These are phyloP conservation scores for Bertia moriformis DNA, from an alignment of 2,329 filamentous ascomycete genomes.

Conservation along the genomic window DNA sequence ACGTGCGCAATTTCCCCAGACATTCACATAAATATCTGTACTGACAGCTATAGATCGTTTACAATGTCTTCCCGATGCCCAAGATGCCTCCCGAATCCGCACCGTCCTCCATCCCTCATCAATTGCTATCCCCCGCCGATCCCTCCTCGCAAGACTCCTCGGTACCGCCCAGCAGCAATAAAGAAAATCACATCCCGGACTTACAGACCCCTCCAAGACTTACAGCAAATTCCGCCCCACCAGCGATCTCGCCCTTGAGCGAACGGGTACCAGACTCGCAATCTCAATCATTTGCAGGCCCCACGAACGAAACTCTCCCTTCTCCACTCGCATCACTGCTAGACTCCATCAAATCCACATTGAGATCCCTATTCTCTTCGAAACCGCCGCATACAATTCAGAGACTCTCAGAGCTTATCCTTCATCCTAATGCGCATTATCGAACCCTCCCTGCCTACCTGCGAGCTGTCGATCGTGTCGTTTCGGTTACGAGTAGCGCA, in stretches of 20 bases:
- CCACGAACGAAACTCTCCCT: not conserved
- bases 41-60: not conserved
- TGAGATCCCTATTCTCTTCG: not conserved
- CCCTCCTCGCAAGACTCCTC: not conserved
- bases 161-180: not conserved
- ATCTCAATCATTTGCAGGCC: not conserved
- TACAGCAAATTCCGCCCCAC: not conserved
- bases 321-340: not conserved
- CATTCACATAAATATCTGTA: not conserved
- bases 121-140: not conserved
- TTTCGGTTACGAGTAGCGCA: not conserved
- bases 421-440: not conserved
- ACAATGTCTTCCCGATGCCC: not conserved
- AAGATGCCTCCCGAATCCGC: not conserved
- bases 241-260: not conserved
- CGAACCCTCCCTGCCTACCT: slow-evolving; percentile 1
- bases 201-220: not conserved
- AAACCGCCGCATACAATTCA: not conserved
- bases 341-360: not conserved
- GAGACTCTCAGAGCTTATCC: not conserved
- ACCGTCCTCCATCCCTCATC: not conserved
- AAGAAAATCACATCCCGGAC: not conserved
- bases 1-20: not conserved
- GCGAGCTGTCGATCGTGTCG: not conserved
- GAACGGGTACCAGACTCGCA: not conserved